Base-by-base conservation (phyloP, 108 stramenopile genomes). In the Pseudonitzschia delicatissima region DNA sequence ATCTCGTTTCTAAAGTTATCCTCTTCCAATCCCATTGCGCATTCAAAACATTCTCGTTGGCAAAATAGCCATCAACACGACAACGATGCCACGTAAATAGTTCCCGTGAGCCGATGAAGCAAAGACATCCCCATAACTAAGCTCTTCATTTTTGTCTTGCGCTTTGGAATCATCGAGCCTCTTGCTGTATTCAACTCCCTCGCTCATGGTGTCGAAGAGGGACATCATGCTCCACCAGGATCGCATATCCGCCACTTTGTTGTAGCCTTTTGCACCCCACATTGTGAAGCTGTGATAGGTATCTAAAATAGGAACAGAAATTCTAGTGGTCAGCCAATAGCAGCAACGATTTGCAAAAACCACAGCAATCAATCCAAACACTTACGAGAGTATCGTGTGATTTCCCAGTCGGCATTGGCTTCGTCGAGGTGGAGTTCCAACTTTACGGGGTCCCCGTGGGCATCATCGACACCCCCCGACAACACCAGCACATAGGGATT, bases 401-500 rank as follows among this genome's bases (percentile, higher is more conserved):
- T 69, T 68, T 81, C 80, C 73, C 77, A 81, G 13, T 50, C 32
- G 1, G 77, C 73, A 53, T 65, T 67, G 11, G 64, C 69, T 1
- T 28, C 68, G 28, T 78, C 65, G 6, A 81, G 66, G 11, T 55
- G 52, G 6, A 29, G 53, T 68, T 81, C 80, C 49, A 81, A 47
- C 15, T 63, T 42, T 31, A 66, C 68, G 20, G 74, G 51, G 44
- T 77, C 71, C 35, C 61, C 71, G 50, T 78, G 77, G 26, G 36
- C 49, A 32, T 67, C 73, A 52, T 74, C 73, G 12, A 66, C 65
- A n/a, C 77, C 77, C 27, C 80, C 80, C n/a, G 80, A 81, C n/a
- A 72, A 45, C 21, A 63, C 64, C 1, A 69, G 35, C 45, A 39
- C 29, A 37, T 31, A 51, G 17, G 47, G 40, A 44, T 35, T 37